Conservation (phyloP, 805 yeast genomes). For the Lipomyces chichibuensis region DNA sequence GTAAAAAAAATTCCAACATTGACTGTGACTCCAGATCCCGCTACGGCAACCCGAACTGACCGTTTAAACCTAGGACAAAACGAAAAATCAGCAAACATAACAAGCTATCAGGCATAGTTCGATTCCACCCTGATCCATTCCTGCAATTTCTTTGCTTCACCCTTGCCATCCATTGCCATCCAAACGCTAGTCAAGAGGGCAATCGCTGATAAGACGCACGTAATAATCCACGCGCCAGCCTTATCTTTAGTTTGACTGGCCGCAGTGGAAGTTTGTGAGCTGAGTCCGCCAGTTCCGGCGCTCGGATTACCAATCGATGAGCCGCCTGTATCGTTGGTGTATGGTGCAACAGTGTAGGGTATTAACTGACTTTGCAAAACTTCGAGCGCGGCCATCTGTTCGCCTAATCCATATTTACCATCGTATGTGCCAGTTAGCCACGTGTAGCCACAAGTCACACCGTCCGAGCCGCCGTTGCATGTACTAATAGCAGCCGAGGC, state of each 20-base stretch:
- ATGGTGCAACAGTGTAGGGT: slow-evolving; percentile 56
- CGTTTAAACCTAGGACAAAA: too few species aligned
- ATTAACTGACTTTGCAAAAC: slow-evolving; percentile 54
- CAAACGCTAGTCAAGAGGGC: slow-evolving; percentile 72
- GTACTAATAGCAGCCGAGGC: slow-evolving; percentile 75
- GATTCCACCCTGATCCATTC: slow-evolving; percentile 30
- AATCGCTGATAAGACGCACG: slow-evolving; percentile 69
- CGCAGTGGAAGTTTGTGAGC: background rate
- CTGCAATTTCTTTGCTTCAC: slow-evolving; percentile 19
- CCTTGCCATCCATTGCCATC: slow-evolving; percentile 55
- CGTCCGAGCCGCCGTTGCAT: slow-evolving; percentile 80
- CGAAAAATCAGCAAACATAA: background rate
- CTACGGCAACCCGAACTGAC: background rate
- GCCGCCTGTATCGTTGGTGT: slow-evolving; percentile 67
- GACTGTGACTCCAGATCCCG: background rate
- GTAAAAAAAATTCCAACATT: too few species aligned
- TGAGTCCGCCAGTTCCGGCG: slow-evolving; percentile 60
- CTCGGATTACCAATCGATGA: slow-evolving; percentile 66
- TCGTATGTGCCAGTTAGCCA: slow-evolving; percentile 71
- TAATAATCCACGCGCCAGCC: slow-evolving; percentile 89
- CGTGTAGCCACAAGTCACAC: slow-evolving; percentile 77
- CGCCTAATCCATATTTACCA: slow-evolving; percentile 74
- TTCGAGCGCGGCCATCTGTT: slow-evolving; percentile 79
- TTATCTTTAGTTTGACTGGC: slow-evolving; percentile 63
- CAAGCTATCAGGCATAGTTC: background rate